Base-by-base conservation (phyloP, 768 basidiomycete species). In the Pleurotus tuoliensis region DNA sequence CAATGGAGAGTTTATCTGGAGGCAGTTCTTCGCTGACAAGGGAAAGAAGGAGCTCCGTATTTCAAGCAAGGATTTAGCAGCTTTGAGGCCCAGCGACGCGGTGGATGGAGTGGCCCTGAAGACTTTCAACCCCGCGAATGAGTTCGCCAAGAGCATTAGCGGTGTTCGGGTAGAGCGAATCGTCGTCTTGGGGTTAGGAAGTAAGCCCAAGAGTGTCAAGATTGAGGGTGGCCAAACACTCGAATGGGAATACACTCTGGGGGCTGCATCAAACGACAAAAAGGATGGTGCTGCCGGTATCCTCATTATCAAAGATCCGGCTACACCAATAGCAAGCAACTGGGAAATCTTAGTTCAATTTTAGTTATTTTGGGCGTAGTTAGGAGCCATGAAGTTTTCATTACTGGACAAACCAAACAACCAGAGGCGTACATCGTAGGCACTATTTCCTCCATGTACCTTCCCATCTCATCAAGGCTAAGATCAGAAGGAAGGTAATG, bases 1-100 rank as follows among this genome's bases (percentile, higher is more conserved):
- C 57, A 66, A 80, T 5, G 97, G 97, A 27, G 78, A 93, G 57
- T 83, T 91, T 67, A 76, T 97, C 58, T 95, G 92, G 92, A 85
- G 92, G 55, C 75, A 78, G 58, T 92, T 95, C 65, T 64, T 64
- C 22, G 86, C 92, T 22, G 79, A 75, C 54, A 77, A 78, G 67
- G 69, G 69, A 11, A 75, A 71, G 65, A 73, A 71, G 66, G 69
- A 66, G 46, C 71, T 82, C 60, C 78, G 71, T 51, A 67, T 86
- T 46, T 74, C 76, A 30, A 90, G 82, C 66, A 68, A 56, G 6
- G 83, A 92, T 66, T 70, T 87, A 16, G 87, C 77, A 0, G 61
- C 67, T 25, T 65, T 66, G 56, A 75, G 74, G 38, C 75, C 76
- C 0, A 66, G 58, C 8, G 72, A 76, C 46, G 82, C 82, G 1